Conservation (phyloP, 2,329 filamentous ascomycete species). For the Trematosphaeria pertusa region DNA sequence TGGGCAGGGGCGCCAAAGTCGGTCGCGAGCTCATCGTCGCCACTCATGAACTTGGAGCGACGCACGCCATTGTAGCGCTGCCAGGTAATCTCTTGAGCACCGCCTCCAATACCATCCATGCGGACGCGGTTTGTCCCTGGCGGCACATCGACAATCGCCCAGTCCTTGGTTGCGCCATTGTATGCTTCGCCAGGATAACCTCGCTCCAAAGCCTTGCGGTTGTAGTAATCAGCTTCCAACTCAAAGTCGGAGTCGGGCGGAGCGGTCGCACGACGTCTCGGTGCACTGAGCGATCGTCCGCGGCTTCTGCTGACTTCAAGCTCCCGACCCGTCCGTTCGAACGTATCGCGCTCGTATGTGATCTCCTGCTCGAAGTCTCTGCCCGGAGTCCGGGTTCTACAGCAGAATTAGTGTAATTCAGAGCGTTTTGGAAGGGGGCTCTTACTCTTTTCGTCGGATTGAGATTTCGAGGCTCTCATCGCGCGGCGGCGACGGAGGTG, state of each 20-base stretch:
- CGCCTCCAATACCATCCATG: slow-evolving; percentile 80
- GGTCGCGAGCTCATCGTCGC: slow-evolving; percentile 61
- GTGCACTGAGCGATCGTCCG: slow-evolving; percentile 50
- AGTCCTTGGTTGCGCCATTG: slow-evolving; percentile 76
- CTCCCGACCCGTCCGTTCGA: slow-evolving; percentile 28
- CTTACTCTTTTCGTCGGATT: slow-evolving; percentile 59
- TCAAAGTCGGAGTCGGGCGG: slow-evolving; percentile 56
- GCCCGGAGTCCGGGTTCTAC: slow-evolving; percentile 53
- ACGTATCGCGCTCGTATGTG: slow-evolving; percentile 64
- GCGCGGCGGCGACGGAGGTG: slow-evolving; percentile 54
- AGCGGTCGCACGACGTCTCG: slow-evolving; percentile 51
- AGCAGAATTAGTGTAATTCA: slow-evolving; percentile 19
- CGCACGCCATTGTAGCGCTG: slow-evolving; percentile 79
- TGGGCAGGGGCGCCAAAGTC: slow-evolving; percentile 48
- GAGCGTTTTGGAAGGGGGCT: neutral
- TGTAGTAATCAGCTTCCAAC: slow-evolving; percentile 66
- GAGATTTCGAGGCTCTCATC: slow-evolving; percentile 64
- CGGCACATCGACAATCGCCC: slow-evolving; percentile 84
- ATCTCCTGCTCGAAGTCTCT: slow-evolving; percentile 69
- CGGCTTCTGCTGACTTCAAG: slow-evolving; percentile 39
- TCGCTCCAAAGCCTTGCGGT: slow-evolving; percentile 72
- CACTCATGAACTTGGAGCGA: slow-evolving; percentile 75
- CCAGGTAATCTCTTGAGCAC: slow-evolving; percentile 79
- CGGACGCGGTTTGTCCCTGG: slow-evolving; percentile 82
- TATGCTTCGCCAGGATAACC: slow-evolving; percentile 75